Conservation (phyloP, 257 asterid species). For the Solanum tarapatanum region DNA sequence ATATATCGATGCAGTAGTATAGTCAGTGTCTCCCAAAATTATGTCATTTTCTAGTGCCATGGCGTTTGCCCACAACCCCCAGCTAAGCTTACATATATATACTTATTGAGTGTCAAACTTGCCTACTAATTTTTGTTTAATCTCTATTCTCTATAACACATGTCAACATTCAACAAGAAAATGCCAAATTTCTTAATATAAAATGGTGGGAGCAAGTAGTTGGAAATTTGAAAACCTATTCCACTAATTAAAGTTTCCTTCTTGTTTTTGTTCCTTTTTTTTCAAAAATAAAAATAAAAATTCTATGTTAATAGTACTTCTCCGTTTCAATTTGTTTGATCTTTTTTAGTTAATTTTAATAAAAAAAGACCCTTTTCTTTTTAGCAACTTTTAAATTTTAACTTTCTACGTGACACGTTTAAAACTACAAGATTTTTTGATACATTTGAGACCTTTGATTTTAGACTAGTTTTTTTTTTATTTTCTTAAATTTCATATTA, state of each 20-base stretch:
- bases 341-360: too few relatives aligned
- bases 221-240: neutral
- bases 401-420: too few relatives aligned
- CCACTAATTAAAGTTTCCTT: neutral
- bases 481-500: too few relatives aligned
- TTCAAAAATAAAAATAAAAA: too few relatives aligned
- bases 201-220: neutral
- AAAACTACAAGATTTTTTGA: too few relatives aligned
- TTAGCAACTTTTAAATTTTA: too few relatives aligned
- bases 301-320: too few relatives aligned
- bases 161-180: neutral
- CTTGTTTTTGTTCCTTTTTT: neutral
- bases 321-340: too few relatives aligned
- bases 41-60: neutral
- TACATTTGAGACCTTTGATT: too few relatives aligned
- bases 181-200: neutral
- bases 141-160: neutral
- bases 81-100: neutral
- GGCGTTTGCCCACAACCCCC: neutral
- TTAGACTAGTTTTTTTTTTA: too few relatives aligned
- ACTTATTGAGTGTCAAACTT: neutral
- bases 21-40: neutral
- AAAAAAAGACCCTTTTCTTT: too few relatives aligned
- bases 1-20: neutral
- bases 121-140: neutral